These are phyloP conservation scores for Leishmania mexicana DNA, from an alignment of 208 protist species.

Conservation along the genomic window DNA sequence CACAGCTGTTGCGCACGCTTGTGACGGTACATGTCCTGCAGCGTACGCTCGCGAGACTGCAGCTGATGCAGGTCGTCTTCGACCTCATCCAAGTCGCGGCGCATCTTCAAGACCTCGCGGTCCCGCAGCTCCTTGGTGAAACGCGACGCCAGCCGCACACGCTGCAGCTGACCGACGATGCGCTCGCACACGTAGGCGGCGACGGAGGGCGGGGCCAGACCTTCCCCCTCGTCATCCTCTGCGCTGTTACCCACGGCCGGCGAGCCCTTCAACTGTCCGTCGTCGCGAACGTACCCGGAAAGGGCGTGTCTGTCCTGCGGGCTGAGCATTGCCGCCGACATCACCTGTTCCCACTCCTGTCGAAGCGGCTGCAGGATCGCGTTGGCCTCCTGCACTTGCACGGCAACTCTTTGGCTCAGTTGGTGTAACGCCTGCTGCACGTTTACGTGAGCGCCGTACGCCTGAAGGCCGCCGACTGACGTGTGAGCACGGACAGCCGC, in stretches of 20 bases:
- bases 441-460: constrained; percentile 24
- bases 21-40: constrained; percentile 59
- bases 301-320: constrained; percentile 24
- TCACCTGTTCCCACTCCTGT: constrained; percentile 30
- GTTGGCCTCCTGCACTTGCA: constrained; percentile 28
- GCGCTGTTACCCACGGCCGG: background rate
- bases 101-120: constrained; percentile 47
- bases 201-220: background rate
- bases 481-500: constrained; percentile 10
- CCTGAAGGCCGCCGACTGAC: constrained; percentile 3
- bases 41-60: constrained; percentile 41
- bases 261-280: constrained; percentile 19
- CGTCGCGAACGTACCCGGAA: constrained; percentile 25
- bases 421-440: constrained; percentile 31
- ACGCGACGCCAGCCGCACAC: constrained; percentile 17
- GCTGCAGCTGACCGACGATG: constrained; percentile 12
- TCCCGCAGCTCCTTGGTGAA: constrained; percentile 26
- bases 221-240: background rate
- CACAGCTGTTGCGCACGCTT: constrained; percentile 19
- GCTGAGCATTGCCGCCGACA: constrained; percentile 27
- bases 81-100: constrained; percentile 35
- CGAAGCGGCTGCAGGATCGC: constrained; percentile 24
- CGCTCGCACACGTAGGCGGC: constrained; percentile 36
- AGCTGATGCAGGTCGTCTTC: constrained; percentile 33
- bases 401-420: constrained; percentile 23